Base-by-base conservation (phyloP, 2,329 filamentous ascomycete species). In the Huntiella decipiens region DNA sequence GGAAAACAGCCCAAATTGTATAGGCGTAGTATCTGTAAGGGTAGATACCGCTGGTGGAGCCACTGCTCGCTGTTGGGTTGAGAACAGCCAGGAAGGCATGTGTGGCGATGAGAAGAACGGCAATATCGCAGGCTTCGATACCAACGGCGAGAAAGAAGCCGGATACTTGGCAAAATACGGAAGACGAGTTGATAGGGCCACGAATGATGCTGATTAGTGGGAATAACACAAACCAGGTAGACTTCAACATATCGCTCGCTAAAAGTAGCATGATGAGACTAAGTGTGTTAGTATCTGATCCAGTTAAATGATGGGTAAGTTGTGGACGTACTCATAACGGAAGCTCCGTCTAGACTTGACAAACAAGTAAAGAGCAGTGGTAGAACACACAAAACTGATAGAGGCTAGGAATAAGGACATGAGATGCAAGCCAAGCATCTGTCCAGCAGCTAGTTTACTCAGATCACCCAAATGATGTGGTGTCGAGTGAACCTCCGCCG, bases 241-340 rank as follows among this genome's bases (percentile, higher is more conserved):
- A 71, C 58, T 82, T 82, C 59, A 78, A 71, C 56, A 82, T 70
- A 58, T 86, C 80, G 53, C 78, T 79, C 50, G 76, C 68, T 40
- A 88, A 76, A 11, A 87, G 64, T 35, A 85, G 60, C 67, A 87
- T 74, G 48, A 88, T 79, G 46, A 88, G 67, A 51, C 79, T 83
- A 19, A 11, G 15, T 10, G 11, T 39, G 38, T 16, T 40, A 35
- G 43, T n/a, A 17, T 31, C 32, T 32, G n/a, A 12, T 15, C 16
- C 33, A n/a, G 6, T 15, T 3, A 11, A 13, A 5, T 15, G 12
- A n/a, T n/a, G 34, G 12, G 12, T 36, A 36, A 10, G 15, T 36
- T 6, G 11, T 36, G 6, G 50, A 61, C 72, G 62, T 62, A 78
- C 76, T 79, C 74, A 57, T 86, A 79, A 40, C 82, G 73, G 58